These are phyloP conservation scores for Isoetes engelmannii DNA, from an alignment of 83 land plant genomes.

Conservation along the genomic window DNA sequence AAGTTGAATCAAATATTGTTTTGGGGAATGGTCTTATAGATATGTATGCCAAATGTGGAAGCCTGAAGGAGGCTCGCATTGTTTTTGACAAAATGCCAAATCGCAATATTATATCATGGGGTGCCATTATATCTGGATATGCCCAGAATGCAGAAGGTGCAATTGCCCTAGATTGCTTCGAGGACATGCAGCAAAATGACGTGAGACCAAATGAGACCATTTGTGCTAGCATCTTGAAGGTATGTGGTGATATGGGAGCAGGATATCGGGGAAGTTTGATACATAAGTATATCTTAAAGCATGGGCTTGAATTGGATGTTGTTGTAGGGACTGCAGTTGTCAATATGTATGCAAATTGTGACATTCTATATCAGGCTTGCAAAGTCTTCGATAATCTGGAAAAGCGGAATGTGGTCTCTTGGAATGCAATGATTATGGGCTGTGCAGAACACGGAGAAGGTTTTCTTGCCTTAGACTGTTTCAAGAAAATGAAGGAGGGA, in stretches of 20 bases:
- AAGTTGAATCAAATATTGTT: conserved; percentile 2
- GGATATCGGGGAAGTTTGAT: neutral
- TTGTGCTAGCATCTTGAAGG: neutral
- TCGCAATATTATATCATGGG: conserved; percentile 16
- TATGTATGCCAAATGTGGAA: conserved; percentile 11
- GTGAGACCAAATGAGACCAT: conserved; percentile 11
- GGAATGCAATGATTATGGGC: conserved; percentile 20
- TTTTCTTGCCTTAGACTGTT: conserved; percentile 7
- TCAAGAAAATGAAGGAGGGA: conserved; percentile 12
- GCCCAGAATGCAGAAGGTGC: conserved; percentile 8
- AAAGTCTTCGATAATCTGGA: conserved; percentile 10
- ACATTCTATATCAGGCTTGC: conserved; percentile 7
- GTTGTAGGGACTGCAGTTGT: conserved; percentile 13
- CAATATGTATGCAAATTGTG: conserved; percentile 19
- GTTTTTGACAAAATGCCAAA: conserved; percentile 8
- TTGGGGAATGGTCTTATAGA: conserved; percentile 9
- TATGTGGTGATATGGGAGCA: conserved; percentile 6
- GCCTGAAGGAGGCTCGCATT: conserved; percentile 3
- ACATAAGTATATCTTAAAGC: neutral
- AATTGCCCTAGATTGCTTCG: neutral
- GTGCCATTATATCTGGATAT: conserved; percentile 17
- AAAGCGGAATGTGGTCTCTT: conserved; percentile 11
- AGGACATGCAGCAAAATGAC: conserved; percentile 4
- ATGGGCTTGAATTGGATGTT: neutral
- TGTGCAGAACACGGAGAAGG: conserved; percentile 12